Base-by-base conservation (phyloP, 148 eudicot species). In the Vaccinium myrtillus region DNA sequence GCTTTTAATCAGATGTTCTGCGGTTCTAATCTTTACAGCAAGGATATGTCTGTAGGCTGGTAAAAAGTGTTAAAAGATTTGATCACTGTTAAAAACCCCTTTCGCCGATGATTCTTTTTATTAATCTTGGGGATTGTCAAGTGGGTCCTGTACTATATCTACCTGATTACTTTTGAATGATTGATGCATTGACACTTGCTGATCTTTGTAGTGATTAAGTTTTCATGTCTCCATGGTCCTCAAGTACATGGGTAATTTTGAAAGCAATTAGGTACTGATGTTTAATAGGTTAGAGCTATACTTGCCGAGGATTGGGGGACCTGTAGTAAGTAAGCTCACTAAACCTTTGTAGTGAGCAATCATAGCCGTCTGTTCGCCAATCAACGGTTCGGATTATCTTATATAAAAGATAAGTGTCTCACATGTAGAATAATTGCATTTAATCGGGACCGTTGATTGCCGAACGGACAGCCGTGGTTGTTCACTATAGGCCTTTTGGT, bases 11-110 rank as follows among this genome's bases (percentile, higher is more conserved):
- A 18, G 36, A 67, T 69, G 58, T 65, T 81, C 16, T 81, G 48
- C 65, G 65, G 70, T 65, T 81, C 39, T 4, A 7, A 14, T 80
- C 36, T 80, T 80, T 61, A 80, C 73, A 61, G 83, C 50, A 63
- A 61, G 53, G 36, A 46, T 19, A n/a, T 21, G n/a, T 81, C 55
- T 23, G 14, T 79, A 48, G 8, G 48, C 46, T 50, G 23, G 25
- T 81, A 43, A 46, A 39, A 63, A 25, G 49, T 65, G 56, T 12
- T 43, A 43, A n/a, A 39, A 8, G 4, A n/a, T 81, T 27, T 48
- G 10, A 43, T 63, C 14, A 15, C 32, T 15, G 16, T 27, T 65
- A 27, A 71, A 51, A 13, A 59, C 77, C 77, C 50, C 10, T 5
- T 74, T 36, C 48, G 2, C 78, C 25, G 13, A 69, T 69, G 43